Evolutionary conservation across 257 asterid genomes (phyloP).

Genomic region (Cynanchum wilfordii): DNA sequence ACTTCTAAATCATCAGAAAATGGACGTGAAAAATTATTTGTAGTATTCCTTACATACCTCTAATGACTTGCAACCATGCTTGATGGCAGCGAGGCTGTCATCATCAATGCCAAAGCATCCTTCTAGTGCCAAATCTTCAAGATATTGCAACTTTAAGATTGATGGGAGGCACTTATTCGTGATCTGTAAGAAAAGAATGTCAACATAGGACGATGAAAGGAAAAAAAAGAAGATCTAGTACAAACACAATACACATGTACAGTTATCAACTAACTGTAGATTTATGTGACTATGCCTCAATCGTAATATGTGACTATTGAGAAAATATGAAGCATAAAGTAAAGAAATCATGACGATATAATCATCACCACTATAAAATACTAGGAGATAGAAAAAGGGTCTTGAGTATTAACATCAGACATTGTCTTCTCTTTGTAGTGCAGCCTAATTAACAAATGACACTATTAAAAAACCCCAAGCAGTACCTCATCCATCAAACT

Average conservation of each 20-base stretch:
- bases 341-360: neutral
- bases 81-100: constrained; percentile 59
- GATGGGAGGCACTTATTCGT: constrained; percentile 57
- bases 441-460: neutral
- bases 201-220: neutral
- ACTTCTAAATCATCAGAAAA: neutral
- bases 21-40: neutral
- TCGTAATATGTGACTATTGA: neutral
- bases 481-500: neutral
- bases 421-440: neutral
- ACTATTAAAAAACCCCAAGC: neutral
- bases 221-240: neutral
- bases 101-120: constrained; percentile 85
- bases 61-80: constrained; percentile 61
- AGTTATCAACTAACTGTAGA: neutral
- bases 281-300: neutral
- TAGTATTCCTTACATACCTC: constrained; percentile 38
- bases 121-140: constrained; percentile 70
- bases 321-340: neutral
- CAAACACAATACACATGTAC: neutral
- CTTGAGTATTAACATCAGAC: neutral
- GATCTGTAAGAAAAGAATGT: constrained; percentile 39
- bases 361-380: neutral
- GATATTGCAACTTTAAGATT: constrained; percentile 62
- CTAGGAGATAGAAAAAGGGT: neutral